phyloP scores from a whole-genome alignment of 768 basidiomycete species.

The Rickenella mellea region DNA sequence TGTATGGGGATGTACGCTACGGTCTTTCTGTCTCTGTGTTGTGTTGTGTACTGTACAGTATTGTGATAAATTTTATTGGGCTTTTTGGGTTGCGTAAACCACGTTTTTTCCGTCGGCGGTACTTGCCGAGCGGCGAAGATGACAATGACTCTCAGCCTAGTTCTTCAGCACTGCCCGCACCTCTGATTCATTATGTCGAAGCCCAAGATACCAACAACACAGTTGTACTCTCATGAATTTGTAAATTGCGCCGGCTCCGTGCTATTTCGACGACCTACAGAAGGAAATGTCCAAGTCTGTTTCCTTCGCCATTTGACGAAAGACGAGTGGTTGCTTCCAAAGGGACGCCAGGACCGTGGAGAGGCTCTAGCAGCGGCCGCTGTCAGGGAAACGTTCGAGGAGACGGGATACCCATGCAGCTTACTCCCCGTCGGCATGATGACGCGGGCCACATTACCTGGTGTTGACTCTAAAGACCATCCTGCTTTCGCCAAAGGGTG shows the following conservation, averaged over 20 bases:
- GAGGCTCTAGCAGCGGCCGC: constrained; percentile 44
- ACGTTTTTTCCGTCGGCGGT: no score
- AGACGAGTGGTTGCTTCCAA: constrained; percentile 38
- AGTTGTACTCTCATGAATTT: not conserved
- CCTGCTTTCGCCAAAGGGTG: constrained; percentile 12
- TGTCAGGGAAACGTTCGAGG: constrained; percentile 54
- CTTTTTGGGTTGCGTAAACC: no score
- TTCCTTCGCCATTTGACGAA: constrained; percentile 18
- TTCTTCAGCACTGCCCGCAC: no score
- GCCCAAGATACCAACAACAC: not conserved
- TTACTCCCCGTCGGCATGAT: constrained; percentile 39
- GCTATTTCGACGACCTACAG: not conserved
- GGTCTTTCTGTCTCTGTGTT: no score
- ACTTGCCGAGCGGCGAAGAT: no score
- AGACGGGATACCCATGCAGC: constrained; percentile 50
- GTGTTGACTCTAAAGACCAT: constrained; percentile 26
- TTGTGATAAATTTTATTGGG: no score
- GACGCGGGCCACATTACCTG: constrained; percentile 45
- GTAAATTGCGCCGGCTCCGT: not conserved
- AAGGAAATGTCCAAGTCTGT: constrained; percentile 16
- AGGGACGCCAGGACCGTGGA: constrained; percentile 51
- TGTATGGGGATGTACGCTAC: no score
- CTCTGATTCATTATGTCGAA: not conserved
- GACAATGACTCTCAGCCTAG: no score
- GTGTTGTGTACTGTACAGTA: no score